Evolutionary conservation across 352 stramenopile genomes (phyloP), one percentile per base, ranked within the genome.

Genomic region (Phytopythium litorale): DNA sequence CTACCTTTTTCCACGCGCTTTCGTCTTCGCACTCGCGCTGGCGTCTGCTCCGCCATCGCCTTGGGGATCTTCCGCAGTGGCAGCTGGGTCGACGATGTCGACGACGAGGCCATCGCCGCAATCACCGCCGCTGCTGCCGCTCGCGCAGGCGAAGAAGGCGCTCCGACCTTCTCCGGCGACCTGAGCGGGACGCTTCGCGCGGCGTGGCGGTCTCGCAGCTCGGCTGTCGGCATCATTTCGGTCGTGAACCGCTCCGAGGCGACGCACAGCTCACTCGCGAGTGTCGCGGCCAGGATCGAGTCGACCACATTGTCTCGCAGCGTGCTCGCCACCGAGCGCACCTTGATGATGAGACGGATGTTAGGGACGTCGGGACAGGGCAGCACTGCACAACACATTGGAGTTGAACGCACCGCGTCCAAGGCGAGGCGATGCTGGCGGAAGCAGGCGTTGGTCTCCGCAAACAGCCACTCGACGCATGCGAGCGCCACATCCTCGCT

Each of bases 371-470:
- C 21, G 21, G 6, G 7, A 7, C 5, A 7, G 28, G 28, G 1
- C 38, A 23, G n/a, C 6, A 9, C 6, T 15, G n/a, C 11, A 45
- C 7, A 61, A 19, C 25, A 7, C 2, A 33, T 4, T 3, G 11
- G 21, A 19, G 6, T 3, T 33, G 43, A 45, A 46, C 35, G 66
- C 52, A 88, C 42, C 0, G 70, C 54, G 33, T 73, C 48, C 0
- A 37, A 40, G 40, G 69, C 59, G 13, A 79, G 60, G 21, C 61
- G 61, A 45, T 79, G 75, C 61, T 89, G 77, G 15, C 65, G 40
- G 58, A 78, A 87, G 43, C 64, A 73, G 2, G 66, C 73, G 40
- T 89, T 88, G 30, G 79, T 82, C 67, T 89, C 81, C 1, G 68
- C 69, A 18, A 91, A 70, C 19, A 90, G 37, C 12, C 72, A 77